Evolutionary conservation across 768 basidiomycete species (phyloP), one percentile per base, ranked within the genome.

Genomic region (Tricholoma terreum): DNA sequence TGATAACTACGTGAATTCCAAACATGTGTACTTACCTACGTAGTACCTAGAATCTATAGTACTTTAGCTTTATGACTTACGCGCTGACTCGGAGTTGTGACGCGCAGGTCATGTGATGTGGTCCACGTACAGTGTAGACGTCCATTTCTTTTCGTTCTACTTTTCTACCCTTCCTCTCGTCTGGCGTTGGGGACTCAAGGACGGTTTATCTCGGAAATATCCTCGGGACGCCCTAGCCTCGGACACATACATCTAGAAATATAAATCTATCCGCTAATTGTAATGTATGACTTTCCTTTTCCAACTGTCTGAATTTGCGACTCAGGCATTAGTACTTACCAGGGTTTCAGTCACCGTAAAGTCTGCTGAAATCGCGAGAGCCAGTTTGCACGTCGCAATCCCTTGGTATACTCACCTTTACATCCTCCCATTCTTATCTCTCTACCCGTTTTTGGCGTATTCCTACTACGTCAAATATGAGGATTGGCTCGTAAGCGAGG

Each of bases 401-500:
- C 86, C 87, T n/a, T 81, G 83, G 79, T 81, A 84, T 65, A 79
- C 76, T 38, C 86, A 91, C 65, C 70, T 92, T 54, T 94, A 94
- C 67, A 80, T 85, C 5, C 56, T 85, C 15, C 92, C 92, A 0
- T 92, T 91, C 65, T 78, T 93, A n/a, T 82, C 80, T 1, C 75
- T 93, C 50, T 94, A 93, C 60, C 92, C 92, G 0, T 69, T 94
- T 30, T 81, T 92, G 30, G 90, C 89, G 22, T 97, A 96, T 71
- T 89, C 94, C 19, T 98, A 98, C 78, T 92, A 88, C 65, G 71
- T 94, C 73, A 87, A 83, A 71, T 97, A 98, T 71, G 92, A 96
- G 65, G 76, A 86, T 59, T 97, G 92, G 90, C 76, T 98, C 54
- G 82, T 87, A 66, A 92, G 90, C 56, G 94, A 96, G 73, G 96